Conservation (phyloP, 2,329 filamentous ascomycete species). For the Colletotrichum sp. region DNA sequence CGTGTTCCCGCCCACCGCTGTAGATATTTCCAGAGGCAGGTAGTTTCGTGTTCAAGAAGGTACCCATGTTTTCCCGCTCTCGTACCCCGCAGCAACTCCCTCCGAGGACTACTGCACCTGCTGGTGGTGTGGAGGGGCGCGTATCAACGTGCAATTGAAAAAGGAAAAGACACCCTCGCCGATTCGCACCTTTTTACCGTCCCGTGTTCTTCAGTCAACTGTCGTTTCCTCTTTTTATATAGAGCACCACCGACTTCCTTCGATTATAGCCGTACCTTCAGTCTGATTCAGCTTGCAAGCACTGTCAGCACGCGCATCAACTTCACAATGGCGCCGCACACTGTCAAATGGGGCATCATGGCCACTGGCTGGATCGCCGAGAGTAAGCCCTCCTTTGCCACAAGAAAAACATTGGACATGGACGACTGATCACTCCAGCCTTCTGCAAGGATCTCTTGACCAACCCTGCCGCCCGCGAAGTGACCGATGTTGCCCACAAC, state of each 20-base stretch:
- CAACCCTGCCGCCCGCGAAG: slow-evolving; percentile 71
- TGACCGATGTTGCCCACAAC: slow-evolving; percentile 75
- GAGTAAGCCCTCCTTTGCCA: slow-evolving; percentile 42
- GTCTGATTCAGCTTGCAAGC: background rate
- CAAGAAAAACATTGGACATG: background rate
- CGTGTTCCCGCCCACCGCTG: background rate
- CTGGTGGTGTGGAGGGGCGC: background rate
- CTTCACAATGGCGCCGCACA: slow-evolving; percentile 49
- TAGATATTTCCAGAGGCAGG: background rate
- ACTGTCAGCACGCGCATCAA: slow-evolving; percentile 1
- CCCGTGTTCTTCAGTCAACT: background rate
- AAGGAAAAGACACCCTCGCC: background rate
- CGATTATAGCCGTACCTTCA: background rate
- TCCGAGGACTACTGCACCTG: background rate
- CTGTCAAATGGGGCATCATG: slow-evolving; percentile 64
- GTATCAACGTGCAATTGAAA: background rate
- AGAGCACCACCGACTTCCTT: background rate
- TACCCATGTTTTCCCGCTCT: background rate
- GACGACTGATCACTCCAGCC: slow-evolving; percentile 34
- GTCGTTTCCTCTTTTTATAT: background rate
- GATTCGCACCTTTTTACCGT: background rate
- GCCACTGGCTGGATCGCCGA: slow-evolving; percentile 64
- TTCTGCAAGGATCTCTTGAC: slow-evolving; percentile 81
- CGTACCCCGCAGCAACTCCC: slow-evolving; percentile 15
- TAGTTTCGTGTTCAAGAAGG: background rate